Evolutionary conservation across 441 rosid species (phyloP).

Genomic region (Melastoma candidum): DNA sequence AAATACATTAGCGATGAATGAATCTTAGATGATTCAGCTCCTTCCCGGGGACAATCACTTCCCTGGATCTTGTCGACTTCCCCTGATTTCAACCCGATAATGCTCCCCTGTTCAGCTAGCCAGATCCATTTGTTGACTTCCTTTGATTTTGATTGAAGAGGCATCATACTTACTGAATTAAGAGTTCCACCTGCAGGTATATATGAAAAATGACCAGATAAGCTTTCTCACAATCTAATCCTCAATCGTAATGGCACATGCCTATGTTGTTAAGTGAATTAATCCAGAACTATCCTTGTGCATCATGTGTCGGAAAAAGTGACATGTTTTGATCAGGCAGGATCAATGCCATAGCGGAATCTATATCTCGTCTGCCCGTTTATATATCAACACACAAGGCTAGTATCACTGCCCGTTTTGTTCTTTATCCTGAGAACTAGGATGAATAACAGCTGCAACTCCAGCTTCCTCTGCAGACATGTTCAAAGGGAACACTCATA

Average conservation of each 20-base stretch:
- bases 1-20: slow-evolving; percentile 1
- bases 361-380: not conserved
- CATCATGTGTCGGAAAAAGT: too few species aligned
- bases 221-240: not conserved
- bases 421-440: too few species aligned
- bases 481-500: too few species aligned
- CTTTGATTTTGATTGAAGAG: slow-evolving; percentile 46
- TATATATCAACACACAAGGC: not conserved
- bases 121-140: slow-evolving; percentile 30
- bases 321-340: too few species aligned
- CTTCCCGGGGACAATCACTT: not conserved
- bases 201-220: slow-evolving; percentile 1
- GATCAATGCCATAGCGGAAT: too few species aligned
- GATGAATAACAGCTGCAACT: too few species aligned
- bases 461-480: too few species aligned
- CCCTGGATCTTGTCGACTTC: too few species aligned
- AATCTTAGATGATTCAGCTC: not conserved
- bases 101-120: slow-evolving; percentile 7
- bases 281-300: too few species aligned
- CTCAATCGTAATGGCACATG: too few species aligned
- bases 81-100: slow-evolving; percentile 2
- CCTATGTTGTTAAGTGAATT: too few species aligned
- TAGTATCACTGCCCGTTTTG: not conserved
- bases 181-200: slow-evolving; percentile 66
- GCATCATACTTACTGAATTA: slow-evolving; percentile 52